Evolutionary conservation across 495 filamentous ascomycete species (phyloP), one percentile per base, ranked within the genome.

Genomic region (Amniculicola lignicola): DNA sequence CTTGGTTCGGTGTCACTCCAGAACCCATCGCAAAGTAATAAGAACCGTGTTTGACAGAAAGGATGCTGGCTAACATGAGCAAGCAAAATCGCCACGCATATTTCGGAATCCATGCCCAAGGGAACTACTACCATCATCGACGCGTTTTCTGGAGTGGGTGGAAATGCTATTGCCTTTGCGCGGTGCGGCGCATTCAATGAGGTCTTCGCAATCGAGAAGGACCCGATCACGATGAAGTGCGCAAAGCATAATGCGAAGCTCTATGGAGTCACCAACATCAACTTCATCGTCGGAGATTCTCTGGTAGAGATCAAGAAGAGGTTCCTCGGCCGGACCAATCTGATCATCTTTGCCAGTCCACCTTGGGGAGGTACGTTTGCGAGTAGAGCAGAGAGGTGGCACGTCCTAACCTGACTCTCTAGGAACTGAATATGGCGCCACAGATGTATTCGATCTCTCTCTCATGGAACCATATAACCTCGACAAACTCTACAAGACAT

Each of bases 1-100:
- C 89, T 23, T 98, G 93, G 93, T 98, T 90, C 71, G 94, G 90
- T 39, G 88, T 97, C 7, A 97, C 93, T 1, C 90, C 93, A 11
- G 93, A 97, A 69, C 86, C 83, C 10, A 80, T 97, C 19, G 93
- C 93, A 31, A 82, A 75, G 90, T 94, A 77, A 60, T 76, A 4
- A 23, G 2, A 12, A 5, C 29, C 16, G 28, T 18, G 12, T 42
- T n/a, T 29, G n/a, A 29, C 33, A 33, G 3, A 3, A 24, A 41
- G 29, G 12, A 43, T 29, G 24, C 38, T 48, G 7, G 63, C 22
- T 50, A 43, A n/a, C 49, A 42, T 52, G 21, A 42, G 25, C 41
- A 48, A 93, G 89, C 48, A 80, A 85, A 70, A 88, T 96, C 54
- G 89, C 90, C n/a, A 59, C 78, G 18, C 85, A 97, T 62, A 67